Evolutionary conservation across 1,139 yeast genomes (phyloP).

Genomic region (Debaryomyces robertsiae): DNA sequence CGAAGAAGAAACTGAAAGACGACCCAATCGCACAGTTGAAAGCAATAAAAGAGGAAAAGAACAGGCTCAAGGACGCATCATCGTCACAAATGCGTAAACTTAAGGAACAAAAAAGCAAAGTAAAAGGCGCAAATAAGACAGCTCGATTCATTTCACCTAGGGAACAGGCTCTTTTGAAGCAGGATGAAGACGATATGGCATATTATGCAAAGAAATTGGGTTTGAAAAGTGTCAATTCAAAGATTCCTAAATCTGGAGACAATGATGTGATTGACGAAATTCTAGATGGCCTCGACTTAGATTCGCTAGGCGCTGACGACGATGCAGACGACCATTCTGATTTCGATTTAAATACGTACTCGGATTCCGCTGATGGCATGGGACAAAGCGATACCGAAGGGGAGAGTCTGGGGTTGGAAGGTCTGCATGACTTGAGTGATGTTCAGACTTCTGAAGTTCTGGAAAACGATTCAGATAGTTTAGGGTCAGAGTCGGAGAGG

Average conservation of each 20-base stretch:
- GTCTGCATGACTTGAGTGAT: constrained; percentile 17
- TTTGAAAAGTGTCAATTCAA: constrained; percentile 51
- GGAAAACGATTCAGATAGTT: constrained; percentile 28
- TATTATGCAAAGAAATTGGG: constrained; percentile 86
- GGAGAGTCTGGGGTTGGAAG: constrained; percentile 3
- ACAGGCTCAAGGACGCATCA: too few species aligned
- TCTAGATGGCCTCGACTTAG: constrained; percentile 75
- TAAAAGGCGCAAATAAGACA: constrained; percentile 13
- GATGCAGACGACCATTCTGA: constrained; percentile 18
- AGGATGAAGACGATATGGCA: constrained; percentile 78
- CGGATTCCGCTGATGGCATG: constrained; percentile 45
- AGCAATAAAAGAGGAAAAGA: constrained; percentile 40
- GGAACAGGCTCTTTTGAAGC: constrained; percentile 48
- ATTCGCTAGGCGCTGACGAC: constrained; percentile 32
- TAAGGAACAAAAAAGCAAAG: too few species aligned
- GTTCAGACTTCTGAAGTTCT: constrained; percentile 14
- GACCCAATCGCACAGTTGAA: constrained; percentile 49
- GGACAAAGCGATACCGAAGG: constrained; percentile 33
- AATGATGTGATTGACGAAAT: constrained; percentile 74
- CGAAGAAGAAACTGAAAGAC: constrained; percentile 18
- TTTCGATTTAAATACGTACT: constrained; percentile 27
- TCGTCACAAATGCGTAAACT: too few species aligned
- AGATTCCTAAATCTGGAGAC: constrained; percentile 52
- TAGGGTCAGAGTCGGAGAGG: background rate
- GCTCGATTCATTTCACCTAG: constrained; percentile 33